phyloP scores from a whole-genome alignment of 768 basidiomycete genomes.

The Tricholoma hemisulphureum region DNA sequence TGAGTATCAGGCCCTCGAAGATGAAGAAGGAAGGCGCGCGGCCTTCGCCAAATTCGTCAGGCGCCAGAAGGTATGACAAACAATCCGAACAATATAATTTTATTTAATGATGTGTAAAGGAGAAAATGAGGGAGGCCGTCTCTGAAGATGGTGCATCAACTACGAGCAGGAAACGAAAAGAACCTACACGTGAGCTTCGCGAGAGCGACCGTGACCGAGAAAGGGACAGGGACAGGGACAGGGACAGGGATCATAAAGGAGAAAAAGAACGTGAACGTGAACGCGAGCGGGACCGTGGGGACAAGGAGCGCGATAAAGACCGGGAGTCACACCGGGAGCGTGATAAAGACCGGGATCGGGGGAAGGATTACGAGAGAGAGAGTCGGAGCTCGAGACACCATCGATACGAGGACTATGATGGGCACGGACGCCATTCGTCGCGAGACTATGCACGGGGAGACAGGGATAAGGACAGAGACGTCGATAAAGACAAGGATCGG shows the following conservation, averaged over 20 bases:
- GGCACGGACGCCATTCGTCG: constrained; percentile 39
- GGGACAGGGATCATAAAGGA: constrained; percentile 28
- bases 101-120: constrained; percentile 39
- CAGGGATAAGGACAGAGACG: constrained; percentile 38
- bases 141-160: constrained; percentile 86
- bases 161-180: constrained; percentile 78
- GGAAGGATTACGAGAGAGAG: constrained; percentile 31
- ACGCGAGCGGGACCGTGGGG: constrained; percentile 30
- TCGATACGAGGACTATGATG: constrained; percentile 51
- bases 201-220: constrained; percentile 51
- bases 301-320: constrained; percentile 30
- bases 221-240: constrained; percentile 39
- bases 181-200: constrained; percentile 54
- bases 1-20: constrained; percentile 85
- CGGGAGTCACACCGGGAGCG: constrained; percentile 34
- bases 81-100: not conserved
- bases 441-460: constrained; percentile 39
- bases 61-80: constrained; percentile 74
- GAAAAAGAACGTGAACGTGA: constrained; percentile 29
- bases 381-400: constrained; percentile 45
- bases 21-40: constrained; percentile 76
- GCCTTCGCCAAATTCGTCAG: constrained; percentile 89
- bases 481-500: constrained; percentile 40
- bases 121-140: constrained; percentile 70
- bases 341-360: constrained; percentile 22